A percentile compares a stretch with the other conserved stretches of the same genome.
phyloP scores from a whole-genome alignment of 1,284 basidiomycete genomes.

The Agroathelia rolfsii region DNA sequence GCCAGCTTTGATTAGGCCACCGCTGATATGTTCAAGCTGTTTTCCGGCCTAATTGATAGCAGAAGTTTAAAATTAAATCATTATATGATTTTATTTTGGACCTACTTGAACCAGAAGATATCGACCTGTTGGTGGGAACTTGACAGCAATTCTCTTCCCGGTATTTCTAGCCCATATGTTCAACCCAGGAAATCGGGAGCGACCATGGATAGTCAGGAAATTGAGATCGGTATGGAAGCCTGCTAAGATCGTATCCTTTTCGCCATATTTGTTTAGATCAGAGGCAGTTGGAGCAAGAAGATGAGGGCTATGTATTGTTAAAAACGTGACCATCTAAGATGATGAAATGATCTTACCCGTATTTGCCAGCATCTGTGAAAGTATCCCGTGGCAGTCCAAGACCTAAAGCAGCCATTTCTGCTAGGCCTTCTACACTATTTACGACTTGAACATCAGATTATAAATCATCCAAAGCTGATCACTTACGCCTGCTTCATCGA shows the following conservation, averaged over 20 bases:
- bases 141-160: constrained; percentile 78
- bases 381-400: constrained; percentile 59
- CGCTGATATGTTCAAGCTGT: constrained; percentile 83
- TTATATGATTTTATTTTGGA: no score
- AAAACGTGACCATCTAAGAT: no score
- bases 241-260: constrained; percentile 74
- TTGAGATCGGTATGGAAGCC: constrained; percentile 86
- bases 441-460: constrained; percentile 3
- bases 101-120: constrained; percentile 78
- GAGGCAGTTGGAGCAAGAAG: constrained; percentile 87
- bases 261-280: constrained; percentile 69
- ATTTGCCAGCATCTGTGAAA: constrained; percentile 70
- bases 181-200: constrained; percentile 75
- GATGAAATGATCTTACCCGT: constrained; percentile 75
- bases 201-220: constrained; percentile 83
- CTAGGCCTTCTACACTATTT: constrained; percentile 72
- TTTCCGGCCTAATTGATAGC: no score
- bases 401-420: constrained; percentile 77
- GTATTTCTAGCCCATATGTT: constrained; percentile 90
- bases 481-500: constrained; percentile 79
- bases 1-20: constrained; percentile 84
- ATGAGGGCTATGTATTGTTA: constrained; percentile 50
- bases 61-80: no score
- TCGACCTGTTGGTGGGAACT: constrained; percentile 63
- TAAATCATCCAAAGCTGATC: not conserved